Percentiles rank a stretch among this genome's conserved stretches.
Evolutionary conservation across 2,329 filamentous ascomycete genomes (phyloP).

Genomic region (Monilinia fructigena): DNA sequence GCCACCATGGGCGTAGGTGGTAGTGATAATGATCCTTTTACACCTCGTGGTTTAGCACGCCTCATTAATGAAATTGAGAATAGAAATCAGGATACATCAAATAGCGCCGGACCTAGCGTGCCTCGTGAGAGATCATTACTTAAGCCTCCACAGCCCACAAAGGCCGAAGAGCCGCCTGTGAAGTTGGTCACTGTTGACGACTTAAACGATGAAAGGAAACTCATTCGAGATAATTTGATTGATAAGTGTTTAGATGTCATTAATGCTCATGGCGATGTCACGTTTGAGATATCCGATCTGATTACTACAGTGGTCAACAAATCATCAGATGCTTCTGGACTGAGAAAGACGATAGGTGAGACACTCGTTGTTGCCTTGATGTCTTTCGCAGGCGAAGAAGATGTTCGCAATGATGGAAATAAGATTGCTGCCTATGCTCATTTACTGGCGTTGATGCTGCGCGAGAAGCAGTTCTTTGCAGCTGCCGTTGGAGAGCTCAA

Average conservation of each 20-base stretch:
- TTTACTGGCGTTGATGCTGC: conserved; percentile 81
- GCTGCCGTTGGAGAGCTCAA: conserved; percentile 72
- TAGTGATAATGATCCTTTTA: conserved; percentile 8
- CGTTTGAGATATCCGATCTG: conserved; percentile 86
- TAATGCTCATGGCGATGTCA: conserved; percentile 80
- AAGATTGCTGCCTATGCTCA: conserved; percentile 92
- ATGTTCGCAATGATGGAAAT: conserved; percentile 48
- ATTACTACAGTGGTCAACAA: conserved; percentile 68
- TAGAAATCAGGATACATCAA: neutral
- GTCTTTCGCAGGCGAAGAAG: conserved; percentile 60
- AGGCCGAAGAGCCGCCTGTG: conserved; percentile 18
- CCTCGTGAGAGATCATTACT: conserved; percentile 17
- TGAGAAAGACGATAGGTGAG: conserved; percentile 70
- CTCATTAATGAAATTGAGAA: conserved; percentile 24
- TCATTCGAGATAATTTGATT: conserved; percentile 75
- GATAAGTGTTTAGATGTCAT: conserved; percentile 89
- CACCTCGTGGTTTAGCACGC: conserved; percentile 26
- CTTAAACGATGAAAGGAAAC: conserved; percentile 70
- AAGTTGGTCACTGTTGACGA: conserved; percentile 66
- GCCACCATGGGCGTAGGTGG: conserved; percentile 12
- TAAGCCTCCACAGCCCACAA: conserved; percentile 19
- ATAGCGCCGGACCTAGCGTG: conserved; percentile 10
- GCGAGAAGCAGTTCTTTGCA: conserved; percentile 77
- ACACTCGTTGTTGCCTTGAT: conserved; percentile 83
- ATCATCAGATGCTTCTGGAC: conserved; percentile 57